A percentile compares a stretch with the other conserved stretches of the same genome.
phyloP scores from a whole-genome alignment of 1,284 basidiomycete species.

The Papiliotrema terrestris region DNA sequence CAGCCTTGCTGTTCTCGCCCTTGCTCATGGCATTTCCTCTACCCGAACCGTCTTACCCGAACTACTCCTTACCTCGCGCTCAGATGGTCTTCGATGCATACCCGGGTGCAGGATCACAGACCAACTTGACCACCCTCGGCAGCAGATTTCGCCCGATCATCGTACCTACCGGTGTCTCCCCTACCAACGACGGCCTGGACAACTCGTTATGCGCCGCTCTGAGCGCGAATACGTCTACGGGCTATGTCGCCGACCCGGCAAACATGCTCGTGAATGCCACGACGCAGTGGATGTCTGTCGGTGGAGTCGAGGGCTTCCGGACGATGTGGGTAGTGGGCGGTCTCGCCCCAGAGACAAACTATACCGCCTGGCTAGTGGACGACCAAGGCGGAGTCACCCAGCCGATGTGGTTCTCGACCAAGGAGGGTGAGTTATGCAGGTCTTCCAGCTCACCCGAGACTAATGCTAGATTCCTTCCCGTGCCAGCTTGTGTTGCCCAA shows the following conservation, averaged over 20 bases:
- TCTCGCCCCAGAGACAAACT: constrained; percentile 35
- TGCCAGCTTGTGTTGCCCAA: constrained; percentile 70
- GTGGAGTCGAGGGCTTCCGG: constrained; percentile 34
- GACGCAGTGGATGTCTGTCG: constrained; percentile 27
- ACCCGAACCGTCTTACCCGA: constrained; percentile 62
- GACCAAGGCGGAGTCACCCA: constrained; percentile 22
- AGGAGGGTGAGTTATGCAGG: constrained; percentile 32
- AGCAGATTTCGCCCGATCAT: constrained; percentile 34
- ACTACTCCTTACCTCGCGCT: constrained; percentile 69
- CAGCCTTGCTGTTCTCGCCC: constrained; percentile 72
- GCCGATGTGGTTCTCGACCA: constrained; percentile 44
- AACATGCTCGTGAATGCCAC: constrained; percentile 16
- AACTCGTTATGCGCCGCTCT: constrained; percentile 49
- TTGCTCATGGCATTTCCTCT: constrained; percentile 51
- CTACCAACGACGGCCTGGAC: constrained; percentile 27
- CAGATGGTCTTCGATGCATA: constrained; percentile 54
- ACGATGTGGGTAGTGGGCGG: constrained; percentile 27
- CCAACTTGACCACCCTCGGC: constrained; percentile 59
- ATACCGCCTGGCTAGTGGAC: constrained; percentile 41
- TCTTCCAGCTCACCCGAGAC: neutral
- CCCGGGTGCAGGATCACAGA: constrained; percentile 38
- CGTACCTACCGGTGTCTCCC: constrained; percentile 56
- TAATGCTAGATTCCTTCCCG: constrained; percentile 58
- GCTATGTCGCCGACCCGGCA: constrained; percentile 10
- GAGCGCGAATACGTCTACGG: constrained; percentile 20